These are phyloP conservation scores for Micractinium sp. DNA, from an alignment of 139 green algal species.

Conservation along the genomic window DNA sequence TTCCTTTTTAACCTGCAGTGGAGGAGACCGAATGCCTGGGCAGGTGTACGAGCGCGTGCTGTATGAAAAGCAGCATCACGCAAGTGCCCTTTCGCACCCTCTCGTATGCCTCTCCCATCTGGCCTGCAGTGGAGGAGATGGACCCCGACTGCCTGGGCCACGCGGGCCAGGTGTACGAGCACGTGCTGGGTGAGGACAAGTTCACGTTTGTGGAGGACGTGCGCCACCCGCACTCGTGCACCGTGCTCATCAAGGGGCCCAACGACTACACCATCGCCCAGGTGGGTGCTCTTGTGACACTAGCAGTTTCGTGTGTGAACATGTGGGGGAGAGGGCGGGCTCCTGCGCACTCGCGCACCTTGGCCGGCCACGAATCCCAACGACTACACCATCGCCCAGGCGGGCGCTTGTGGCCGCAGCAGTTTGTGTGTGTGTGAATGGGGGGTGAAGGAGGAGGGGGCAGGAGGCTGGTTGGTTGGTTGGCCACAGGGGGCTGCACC, in stretches of 20 bases:
- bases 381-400: conserved; percentile 97
- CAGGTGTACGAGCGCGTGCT: no score
- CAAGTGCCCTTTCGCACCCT: neutral
- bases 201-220: conserved; percentile 99
- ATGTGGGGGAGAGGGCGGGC: neutral
- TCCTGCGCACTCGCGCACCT: conserved; percentile 92
- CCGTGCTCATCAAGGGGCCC: conserved; percentile 96
- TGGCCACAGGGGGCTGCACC: no score
- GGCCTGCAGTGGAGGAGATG: conserved; percentile 84
- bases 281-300: conserved; percentile 4
- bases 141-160: conserved; percentile 69
- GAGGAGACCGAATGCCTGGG: neutral
- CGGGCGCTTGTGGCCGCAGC: neutral
- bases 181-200: conserved; percentile 99
- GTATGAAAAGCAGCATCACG: no score
- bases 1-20: neutral
- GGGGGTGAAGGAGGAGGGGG: no score
- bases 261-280: conserved; percentile 98
- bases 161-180: conserved; percentile 95
- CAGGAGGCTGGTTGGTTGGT: no score
- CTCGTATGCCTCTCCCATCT: neutral
- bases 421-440: no score
- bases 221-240: conserved; percentile 89
- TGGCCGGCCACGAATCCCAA: conserved; percentile 96
- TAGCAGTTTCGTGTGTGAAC: neutral